Percentiles rank a stretch among this genome's conserved stretches.
phyloP scores from a whole-genome alignment of 139 green algal species.

The Penium margaritaceum region DNA sequence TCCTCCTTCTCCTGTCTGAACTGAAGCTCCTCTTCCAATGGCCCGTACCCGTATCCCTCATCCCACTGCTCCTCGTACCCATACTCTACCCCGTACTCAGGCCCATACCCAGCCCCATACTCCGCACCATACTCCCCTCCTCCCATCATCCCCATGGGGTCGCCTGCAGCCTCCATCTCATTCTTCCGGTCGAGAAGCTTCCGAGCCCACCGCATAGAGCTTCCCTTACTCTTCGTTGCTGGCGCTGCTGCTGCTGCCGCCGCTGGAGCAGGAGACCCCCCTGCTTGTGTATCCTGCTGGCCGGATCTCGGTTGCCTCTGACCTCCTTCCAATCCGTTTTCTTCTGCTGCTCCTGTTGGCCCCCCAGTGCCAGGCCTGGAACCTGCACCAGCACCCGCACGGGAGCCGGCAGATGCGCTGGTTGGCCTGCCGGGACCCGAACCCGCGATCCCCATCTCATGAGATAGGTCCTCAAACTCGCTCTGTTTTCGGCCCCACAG shows the following conservation, averaged over 20 bases:
- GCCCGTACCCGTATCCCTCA: not conserved
- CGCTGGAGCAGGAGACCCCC: not conserved
- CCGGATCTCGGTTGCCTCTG: no score
- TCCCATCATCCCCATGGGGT: not conserved
- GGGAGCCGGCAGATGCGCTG: no score
- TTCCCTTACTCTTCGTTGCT: not conserved
- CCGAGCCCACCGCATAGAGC: not conserved
- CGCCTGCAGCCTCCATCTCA: not conserved
- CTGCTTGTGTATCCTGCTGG: not conserved
- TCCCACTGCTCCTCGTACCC: not conserved
- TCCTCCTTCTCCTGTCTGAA: not conserved
- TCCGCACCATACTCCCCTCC: not conserved
- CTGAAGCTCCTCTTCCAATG: constrained; percentile 10
- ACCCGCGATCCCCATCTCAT: no score
- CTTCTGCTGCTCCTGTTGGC: no score
- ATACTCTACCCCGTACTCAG: not conserved
- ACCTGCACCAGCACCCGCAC: no score
- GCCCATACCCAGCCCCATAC: not conserved
- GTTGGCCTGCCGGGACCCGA: no score
- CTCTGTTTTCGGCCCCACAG: no score
- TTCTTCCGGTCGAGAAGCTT: not conserved
- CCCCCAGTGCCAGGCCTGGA: no score
- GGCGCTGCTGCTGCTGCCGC: not conserved
- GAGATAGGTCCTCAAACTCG: no score
- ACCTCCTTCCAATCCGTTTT: no score